Conservation (phyloP, 2,329 filamentous ascomycete species). For the Lachnellula subtilissima region DNA sequence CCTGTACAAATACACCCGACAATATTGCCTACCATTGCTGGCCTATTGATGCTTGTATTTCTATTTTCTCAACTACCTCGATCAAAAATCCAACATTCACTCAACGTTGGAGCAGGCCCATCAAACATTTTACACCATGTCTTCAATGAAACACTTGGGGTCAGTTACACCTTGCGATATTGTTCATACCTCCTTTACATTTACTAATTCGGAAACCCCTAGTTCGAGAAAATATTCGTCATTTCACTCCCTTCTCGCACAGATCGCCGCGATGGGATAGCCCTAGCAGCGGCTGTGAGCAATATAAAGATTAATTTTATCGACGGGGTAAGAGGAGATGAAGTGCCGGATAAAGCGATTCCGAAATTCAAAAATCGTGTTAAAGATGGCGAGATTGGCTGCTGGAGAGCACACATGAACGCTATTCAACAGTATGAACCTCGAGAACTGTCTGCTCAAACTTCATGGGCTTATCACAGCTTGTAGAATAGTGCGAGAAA, state of each 20-base stretch:
- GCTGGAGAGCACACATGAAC: slow-evolving; percentile 38
- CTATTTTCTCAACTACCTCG: too few species aligned
- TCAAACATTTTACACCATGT: background rate
- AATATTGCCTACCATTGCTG: too few species aligned
- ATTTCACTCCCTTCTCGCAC: slow-evolving; percentile 42
- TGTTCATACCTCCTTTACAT: too few species aligned
- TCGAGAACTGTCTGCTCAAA: background rate
- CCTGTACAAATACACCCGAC: too few species aligned
- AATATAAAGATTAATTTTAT: slow-evolving; percentile 40
- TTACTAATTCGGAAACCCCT: background rate
- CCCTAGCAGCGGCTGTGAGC: slow-evolving; percentile 37
- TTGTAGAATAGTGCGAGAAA: slow-evolving; percentile 32
- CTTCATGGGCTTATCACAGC: background rate
- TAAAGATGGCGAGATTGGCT: slow-evolving; percentile 35
- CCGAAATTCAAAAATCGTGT: slow-evolving; percentile 25
- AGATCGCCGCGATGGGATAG: slow-evolving; percentile 45
- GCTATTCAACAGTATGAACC: slow-evolving; percentile 26
- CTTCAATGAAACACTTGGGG: slow-evolving; percentile 3
- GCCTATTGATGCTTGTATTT: too few species aligned
- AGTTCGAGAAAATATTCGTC: slow-evolving; percentile 42
- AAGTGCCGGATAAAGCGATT: slow-evolving; percentile 38
- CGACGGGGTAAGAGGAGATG: slow-evolving; percentile 37
- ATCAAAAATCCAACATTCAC: too few species aligned
- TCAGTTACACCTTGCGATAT: background rate
- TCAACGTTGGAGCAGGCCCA: too few species aligned